phyloP scores from a whole-genome alignment of 306 rosid species.

The Cucumis melo region DNA sequence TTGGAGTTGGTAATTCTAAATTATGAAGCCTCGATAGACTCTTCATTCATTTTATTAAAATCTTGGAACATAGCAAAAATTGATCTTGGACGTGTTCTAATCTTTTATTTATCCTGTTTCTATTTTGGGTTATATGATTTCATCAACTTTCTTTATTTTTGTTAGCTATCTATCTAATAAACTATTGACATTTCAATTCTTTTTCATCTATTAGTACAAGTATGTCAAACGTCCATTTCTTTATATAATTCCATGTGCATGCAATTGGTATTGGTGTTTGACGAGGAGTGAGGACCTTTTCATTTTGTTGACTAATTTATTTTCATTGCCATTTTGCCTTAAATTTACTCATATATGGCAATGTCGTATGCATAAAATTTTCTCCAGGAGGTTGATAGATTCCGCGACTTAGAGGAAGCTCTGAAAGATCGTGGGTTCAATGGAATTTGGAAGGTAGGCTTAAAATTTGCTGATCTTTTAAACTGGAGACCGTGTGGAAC shows the following conservation, averaged over 20 bases:
- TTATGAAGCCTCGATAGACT: neutral
- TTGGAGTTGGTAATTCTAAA: neutral
- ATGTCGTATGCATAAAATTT: neutral
- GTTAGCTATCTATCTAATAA: neutral
- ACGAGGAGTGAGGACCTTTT: neutral
- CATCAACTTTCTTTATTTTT: neutral
- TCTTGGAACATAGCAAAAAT: neutral
- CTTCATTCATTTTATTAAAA: neutral
- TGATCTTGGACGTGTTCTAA: neutral
- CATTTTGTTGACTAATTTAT: neutral
- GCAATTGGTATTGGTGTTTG: neutral
- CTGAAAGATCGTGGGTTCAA: constrained; percentile 53
- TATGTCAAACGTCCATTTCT: neutral
- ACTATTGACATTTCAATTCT: neutral
- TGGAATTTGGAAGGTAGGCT: constrained; percentile 84
- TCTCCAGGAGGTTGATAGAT: constrained; percentile 89
- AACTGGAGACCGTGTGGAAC: neutral
- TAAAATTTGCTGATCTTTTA: constrained; percentile 1
- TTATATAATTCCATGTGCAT: neutral
- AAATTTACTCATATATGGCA: neutral
- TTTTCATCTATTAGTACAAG: neutral
- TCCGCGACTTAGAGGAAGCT: constrained; percentile 55
- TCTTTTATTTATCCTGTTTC: neutral
- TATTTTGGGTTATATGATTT: neutral
- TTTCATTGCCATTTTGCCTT: neutral